Evolutionary conservation across 257 asterid species (phyloP).

Genomic region (Solanum peruvianum): DNA sequence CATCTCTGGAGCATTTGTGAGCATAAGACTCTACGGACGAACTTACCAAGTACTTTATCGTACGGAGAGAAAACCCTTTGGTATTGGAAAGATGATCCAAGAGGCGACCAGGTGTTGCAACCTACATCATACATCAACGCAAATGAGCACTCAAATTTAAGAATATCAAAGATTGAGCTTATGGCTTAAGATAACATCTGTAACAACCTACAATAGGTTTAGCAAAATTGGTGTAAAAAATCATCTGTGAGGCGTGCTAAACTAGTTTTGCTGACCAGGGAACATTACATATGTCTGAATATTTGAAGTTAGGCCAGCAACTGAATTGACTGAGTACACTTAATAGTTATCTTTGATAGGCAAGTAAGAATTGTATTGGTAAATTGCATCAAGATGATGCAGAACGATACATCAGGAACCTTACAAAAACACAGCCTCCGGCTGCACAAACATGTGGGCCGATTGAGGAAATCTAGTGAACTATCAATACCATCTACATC

Average conservation of each 20-base stretch:
- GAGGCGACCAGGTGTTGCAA: constrained; percentile 97
- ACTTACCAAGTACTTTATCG: constrained; percentile 67
- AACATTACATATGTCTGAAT: neutral
- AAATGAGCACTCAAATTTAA: neutral
- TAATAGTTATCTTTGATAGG: neutral
- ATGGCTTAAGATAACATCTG: neutral
- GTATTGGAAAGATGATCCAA: constrained; percentile 88
- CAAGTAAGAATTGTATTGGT: neutral
- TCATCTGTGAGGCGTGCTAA: neutral
- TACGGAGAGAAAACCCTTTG: constrained; percentile 75
- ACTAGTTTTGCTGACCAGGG: neutral
- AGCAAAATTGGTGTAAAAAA: neutral
- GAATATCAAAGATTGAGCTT: neutral
- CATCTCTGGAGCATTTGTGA: neutral
- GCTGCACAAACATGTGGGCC: neutral
- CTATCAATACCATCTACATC: neutral
- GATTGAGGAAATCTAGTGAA: neutral
- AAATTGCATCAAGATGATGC: neutral
- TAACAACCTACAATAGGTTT: neutral
- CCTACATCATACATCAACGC: constrained; percentile 25
- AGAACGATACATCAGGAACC: neutral
- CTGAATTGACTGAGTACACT: neutral
- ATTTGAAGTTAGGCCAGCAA: neutral
- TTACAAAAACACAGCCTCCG: neutral
- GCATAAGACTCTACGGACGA: neutral